Evolutionary conservation across 2,329 filamentous ascomycete genomes (phyloP).

Genomic region (Verticillium tricorpus): DNA sequence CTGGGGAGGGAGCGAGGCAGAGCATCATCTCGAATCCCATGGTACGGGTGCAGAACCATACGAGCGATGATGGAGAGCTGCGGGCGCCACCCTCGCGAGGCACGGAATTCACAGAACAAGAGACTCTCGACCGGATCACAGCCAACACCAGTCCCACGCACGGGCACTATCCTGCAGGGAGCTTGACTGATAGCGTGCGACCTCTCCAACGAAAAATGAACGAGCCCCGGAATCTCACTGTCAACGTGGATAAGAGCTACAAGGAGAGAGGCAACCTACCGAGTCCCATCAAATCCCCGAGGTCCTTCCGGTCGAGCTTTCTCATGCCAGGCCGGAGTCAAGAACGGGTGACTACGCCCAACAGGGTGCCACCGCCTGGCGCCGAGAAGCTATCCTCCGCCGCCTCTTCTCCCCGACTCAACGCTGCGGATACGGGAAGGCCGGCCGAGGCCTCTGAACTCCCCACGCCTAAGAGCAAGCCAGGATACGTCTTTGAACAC

Average conservation of each 20-base stretch:
- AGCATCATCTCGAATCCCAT: slow-evolving; percentile 52
- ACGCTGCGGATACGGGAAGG: slow-evolving; percentile 35
- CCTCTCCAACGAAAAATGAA: slow-evolving; percentile 55
- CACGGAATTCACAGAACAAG: slow-evolving; percentile 74
- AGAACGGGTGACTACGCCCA: slow-evolving; percentile 39
- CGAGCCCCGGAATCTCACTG: slow-evolving; percentile 41
- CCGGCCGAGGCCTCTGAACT: slow-evolving; percentile 8
- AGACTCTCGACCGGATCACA: slow-evolving; percentile 65
- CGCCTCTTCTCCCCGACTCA: slow-evolving; percentile 67
- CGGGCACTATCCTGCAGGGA: slow-evolving; percentile 52
- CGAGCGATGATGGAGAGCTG: slow-evolving; percentile 39
- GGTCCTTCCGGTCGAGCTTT: slow-evolving; percentile 74
- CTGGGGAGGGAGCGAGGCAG: slow-evolving; percentile 44
- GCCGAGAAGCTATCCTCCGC: slow-evolving; percentile 82
- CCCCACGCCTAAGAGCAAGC: slow-evolving; percentile 28
- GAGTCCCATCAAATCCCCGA: slow-evolving; percentile 64
- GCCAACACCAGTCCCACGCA: slow-evolving; percentile 70
- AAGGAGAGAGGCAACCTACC: slow-evolving; percentile 47
- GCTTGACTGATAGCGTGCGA: slow-evolving; percentile 72
- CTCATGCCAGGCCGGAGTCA: slow-evolving; percentile 57
- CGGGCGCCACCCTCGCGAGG: slow-evolving; percentile 68
- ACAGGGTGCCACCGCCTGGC: slow-evolving; percentile 53
- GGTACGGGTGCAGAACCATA: slow-evolving; percentile 23
- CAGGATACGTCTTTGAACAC: slow-evolving; percentile 61
- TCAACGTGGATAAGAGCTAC: slow-evolving; percentile 58